Percentiles rank a stretch among this genome's conserved stretches.
These are phyloP conservation scores for Starmerella vaccinii DNA, from an alignment of 805 yeast genomes.

Conservation along the genomic window DNA sequence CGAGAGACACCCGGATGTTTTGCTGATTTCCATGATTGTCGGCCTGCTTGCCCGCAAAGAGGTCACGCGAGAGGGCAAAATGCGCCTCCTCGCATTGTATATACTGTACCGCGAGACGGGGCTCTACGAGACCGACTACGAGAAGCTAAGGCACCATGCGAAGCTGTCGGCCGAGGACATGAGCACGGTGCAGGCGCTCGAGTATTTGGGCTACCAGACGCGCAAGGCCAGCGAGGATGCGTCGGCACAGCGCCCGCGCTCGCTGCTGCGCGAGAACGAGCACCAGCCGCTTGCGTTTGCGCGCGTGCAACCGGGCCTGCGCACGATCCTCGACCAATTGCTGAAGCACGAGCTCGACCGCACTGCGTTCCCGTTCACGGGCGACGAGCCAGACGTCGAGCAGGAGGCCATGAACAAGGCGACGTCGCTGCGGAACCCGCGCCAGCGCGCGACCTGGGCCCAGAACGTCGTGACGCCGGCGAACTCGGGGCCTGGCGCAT, in stretches of 20 bases:
- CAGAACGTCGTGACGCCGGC: constrained; percentile 30
- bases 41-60: constrained; percentile 41
- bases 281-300: constrained; percentile 41
- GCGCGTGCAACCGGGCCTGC: constrained; percentile 61
- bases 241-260: constrained; percentile 10
- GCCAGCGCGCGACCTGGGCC: constrained; percentile 73
- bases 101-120: constrained; percentile 58
- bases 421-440: constrained; percentile 55
- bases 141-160: constrained; percentile 53
- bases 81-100: constrained; percentile 65
- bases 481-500: not conserved
- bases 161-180: constrained; percentile 37
- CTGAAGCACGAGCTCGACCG: constrained; percentile 44
- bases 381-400: constrained; percentile 36
- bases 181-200: constrained; percentile 48
- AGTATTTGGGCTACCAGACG: constrained; percentile 42
- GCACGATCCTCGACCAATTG: constrained; percentile 45
- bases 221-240: constrained; percentile 5
- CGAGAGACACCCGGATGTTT: constrained; percentile 6
- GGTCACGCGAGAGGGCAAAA: constrained; percentile 40
- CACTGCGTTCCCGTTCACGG: constrained; percentile 57
- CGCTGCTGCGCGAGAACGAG: constrained; percentile 19
- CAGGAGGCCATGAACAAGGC: constrained; percentile 33
- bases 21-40: constrained; percentile 42
- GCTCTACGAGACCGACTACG: constrained; percentile 58